Percentiles rank a stretch among this genome's conserved stretches.
These are phyloP conservation scores for Ophiostoma tasmaniense DNA, from an alignment of 2,329 filamentous ascomycete species.

Conservation along the genomic window DNA sequence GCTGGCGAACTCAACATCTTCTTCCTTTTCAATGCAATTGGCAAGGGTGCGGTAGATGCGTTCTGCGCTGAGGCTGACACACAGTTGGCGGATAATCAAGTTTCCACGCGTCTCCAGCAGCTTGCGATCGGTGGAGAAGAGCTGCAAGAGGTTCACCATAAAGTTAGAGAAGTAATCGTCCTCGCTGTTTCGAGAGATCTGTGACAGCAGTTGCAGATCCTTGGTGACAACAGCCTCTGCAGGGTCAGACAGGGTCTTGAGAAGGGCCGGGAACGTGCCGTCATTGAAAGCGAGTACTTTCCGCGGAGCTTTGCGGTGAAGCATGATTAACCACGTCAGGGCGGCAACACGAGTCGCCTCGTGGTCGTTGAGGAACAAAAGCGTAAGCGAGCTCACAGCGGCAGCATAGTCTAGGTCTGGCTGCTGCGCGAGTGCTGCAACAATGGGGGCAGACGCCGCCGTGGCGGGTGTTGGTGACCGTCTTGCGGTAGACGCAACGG, in stretches of 20 bases:
- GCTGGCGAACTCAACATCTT: constrained; percentile 96
- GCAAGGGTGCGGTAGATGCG: constrained; percentile 92
- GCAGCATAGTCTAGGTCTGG: constrained; percentile 90
- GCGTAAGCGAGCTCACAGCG: constrained; percentile 83
- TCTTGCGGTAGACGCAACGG: constrained; percentile 32
- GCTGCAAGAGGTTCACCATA: constrained; percentile 90
- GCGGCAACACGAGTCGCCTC: constrained; percentile 92
- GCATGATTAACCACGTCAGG: constrained; percentile 93
- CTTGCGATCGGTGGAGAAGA: constrained; percentile 90
- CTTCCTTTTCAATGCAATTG: constrained; percentile 94
- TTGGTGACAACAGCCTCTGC: constrained; percentile 93
- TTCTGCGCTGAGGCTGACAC: constrained; percentile 84
- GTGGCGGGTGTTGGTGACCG: constrained; percentile 21
- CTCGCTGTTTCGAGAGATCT: constrained; percentile 93
- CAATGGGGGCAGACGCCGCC: constrained; percentile 26
- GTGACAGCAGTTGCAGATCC: constrained; percentile 84
- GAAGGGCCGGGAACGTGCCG: constrained; percentile 87
- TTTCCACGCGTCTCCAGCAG: constrained; percentile 89
- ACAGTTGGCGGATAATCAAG: constrained; percentile 90
- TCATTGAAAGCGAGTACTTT: constrained; percentile 95
- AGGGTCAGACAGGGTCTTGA: constrained; percentile 93
- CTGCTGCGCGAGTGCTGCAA: constrained; percentile 33
- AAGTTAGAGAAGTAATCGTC: constrained; percentile 97
- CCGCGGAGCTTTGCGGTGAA: constrained; percentile 86
- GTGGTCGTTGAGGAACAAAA: constrained; percentile 93